Conservation (phyloP, 495 filamentous ascomycete species). For the Xylaria telfairii region DNA sequence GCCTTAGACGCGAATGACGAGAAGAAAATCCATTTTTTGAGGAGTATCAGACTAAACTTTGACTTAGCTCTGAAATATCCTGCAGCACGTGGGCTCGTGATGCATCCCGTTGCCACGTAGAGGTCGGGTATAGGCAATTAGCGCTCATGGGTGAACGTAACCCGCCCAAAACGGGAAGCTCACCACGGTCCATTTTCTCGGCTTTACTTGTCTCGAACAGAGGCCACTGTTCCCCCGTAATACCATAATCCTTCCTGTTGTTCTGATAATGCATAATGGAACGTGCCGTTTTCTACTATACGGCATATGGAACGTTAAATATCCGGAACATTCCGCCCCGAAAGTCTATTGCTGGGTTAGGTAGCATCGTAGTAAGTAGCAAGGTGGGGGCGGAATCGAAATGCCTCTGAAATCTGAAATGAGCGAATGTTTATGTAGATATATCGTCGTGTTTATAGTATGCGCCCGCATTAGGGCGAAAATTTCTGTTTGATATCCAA, state of each 20-base stretch:
- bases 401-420: constrained; percentile 8
- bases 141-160: not conserved
- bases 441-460: not conserved
- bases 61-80: not conserved
- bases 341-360: not conserved
- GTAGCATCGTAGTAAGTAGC: too few species aligned
- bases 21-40: not conserved
- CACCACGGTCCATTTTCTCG: not conserved
- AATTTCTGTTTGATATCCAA: constrained; percentile 11
- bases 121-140: not conserved
- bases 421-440: not conserved
- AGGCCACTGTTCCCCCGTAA: not conserved
- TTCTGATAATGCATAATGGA: not conserved
- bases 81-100: not conserved
- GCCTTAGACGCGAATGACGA: not conserved
- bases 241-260: not conserved
- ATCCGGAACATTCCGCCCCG: constrained; percentile 2
- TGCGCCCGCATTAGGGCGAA: constrained; percentile 1
- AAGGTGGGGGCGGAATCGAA: not conserved
- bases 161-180: constrained; percentile 14
- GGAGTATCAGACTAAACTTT: not conserved
- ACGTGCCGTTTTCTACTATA: not conserved
- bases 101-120: not conserved
- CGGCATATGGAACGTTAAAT: not conserved
- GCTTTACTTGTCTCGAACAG: constrained; percentile 1